Evolutionary conservation across 2,329 filamentous ascomycete genomes (phyloP), one percentile per base, ranked within the genome.

Genomic region (Colletotrichum lindemuthianum): DNA sequence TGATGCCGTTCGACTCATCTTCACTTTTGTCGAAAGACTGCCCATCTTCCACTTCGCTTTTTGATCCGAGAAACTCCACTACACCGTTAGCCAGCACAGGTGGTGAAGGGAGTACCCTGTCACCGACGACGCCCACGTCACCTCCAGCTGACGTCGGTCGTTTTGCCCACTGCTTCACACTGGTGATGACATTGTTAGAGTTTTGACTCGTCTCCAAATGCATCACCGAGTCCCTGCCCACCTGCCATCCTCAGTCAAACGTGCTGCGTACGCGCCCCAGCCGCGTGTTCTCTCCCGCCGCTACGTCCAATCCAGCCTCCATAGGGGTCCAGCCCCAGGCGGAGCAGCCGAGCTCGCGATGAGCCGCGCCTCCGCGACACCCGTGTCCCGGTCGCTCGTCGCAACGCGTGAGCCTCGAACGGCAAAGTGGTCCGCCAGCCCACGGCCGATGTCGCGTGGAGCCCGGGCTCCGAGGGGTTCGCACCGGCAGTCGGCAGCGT

Each of bases 1-100:
- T 53, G 15, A 47, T 48, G 48, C 48, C 33, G 54, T 63, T 59
- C 54, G 41, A 59, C 54, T 53, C 60, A 63, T 59, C n/a, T 59
- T 36, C 47, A 13, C 15, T 13, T 43, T 15, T 24, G 47, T 24
- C 47, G 10, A n/a, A 15, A 41, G 16, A 24, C 12, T 10, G 7
- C 16, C 34, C 4, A 49, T 6, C n/a, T 50, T 36, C 34, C 24
- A 13, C 45, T 34, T 10, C 45, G 44, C 8, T 57, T n/a, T 40
- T 37, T 39, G 48, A 43, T 41, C n/a, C n/a, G 12, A 24, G 24
- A 24, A 24, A 24, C 24, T 24, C 24, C 24, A 24, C 24, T n/a
- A 32, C 45, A 16, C 37, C 44, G 36, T 33, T 9, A 41, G 40
- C 44, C 41, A 43, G 44, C 24, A n/a, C 45, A 8, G 13, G 13